Base-by-base conservation (phyloP, 108 stramenopile species). In the Pseudonitzschia multiseries region DNA sequence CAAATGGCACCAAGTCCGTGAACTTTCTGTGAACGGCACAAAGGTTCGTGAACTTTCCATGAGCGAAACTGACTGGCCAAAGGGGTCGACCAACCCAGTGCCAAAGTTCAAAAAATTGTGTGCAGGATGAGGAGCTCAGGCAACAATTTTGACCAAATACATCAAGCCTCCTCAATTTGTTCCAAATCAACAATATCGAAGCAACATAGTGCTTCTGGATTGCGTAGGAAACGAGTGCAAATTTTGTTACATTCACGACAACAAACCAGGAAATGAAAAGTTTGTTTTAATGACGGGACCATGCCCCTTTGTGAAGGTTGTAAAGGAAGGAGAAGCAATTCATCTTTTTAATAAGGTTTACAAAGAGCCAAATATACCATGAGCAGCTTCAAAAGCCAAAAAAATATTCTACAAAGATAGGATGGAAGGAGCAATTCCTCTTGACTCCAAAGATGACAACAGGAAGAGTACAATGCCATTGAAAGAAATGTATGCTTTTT, bases 361-460 rank as follows among this genome's bases (percentile, higher is more conserved):
- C n/a, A n/a, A 48, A 27, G 69, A 70, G 40, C 69, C 69, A 29
- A 57, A 70, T 14, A 70, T 57, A 6, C 32, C 21, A 36, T 70
- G 69, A 54, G 17, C 14, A 27, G 17, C 57, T 8, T 57, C 54
- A 24, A 29, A 22, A 15, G 69, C 69, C 6, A 31, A 31, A 54
- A 26, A 41, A 21, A 27, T 70, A 10, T 31, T 70, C 31, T 70
- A 70, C 22, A 32, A 57, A 10, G 69, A 32, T 22, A 32, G 57
- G 5, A 21, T 21, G 33, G 15, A 57, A 12, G 56, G 56, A 20
- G 29, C 12, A 21, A 14, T 70, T n/a, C 69, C 48, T 17, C 3
- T 17, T 15, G n/a, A 57, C 10, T 21, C 63, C 4, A 65, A 57
- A 29, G 32, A 57, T 54, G 31, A 40, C 4, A 9, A 54, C 18